Conservation (phyloP, 306 rosid genomes). For the Arachis stenosperma region DNA sequence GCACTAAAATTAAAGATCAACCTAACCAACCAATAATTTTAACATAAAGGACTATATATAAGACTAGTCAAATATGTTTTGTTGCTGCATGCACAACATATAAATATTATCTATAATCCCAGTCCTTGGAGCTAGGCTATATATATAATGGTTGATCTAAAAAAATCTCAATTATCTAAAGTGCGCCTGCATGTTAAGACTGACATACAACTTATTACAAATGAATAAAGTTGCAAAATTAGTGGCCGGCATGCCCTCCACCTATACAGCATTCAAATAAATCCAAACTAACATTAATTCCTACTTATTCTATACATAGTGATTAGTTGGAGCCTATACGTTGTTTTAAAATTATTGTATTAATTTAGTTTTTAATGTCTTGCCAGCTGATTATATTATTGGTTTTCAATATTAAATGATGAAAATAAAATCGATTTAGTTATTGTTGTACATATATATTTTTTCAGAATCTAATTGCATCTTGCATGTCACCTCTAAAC, state of each 20-base stretch:
- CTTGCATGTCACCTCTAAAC: background rate
- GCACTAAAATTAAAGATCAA: background rate
- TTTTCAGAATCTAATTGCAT: background rate
- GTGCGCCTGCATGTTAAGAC: constrained; percentile 15
- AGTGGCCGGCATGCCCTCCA: constrained; percentile 47
- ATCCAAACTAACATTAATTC: constrained; percentile 8
- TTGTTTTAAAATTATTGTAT: constrained; percentile 31
- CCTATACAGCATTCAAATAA: constrained; percentile 30
- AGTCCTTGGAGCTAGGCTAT: background rate
- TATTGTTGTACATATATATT: background rate
- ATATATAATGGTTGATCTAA: background rate
- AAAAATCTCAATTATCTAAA: constrained; percentile 25
- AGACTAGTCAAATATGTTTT: constrained; percentile 32
- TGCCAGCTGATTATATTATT: constrained; percentile 14
- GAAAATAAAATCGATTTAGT: background rate
- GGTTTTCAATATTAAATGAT: background rate
- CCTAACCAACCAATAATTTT: background rate
- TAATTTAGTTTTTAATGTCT: background rate
- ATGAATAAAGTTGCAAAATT: constrained; percentile 31
- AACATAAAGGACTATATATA: constrained; percentile 2
- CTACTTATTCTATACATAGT: background rate
- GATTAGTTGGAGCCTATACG: constrained; percentile 22
- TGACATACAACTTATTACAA: constrained; percentile 20
- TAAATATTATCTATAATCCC: background rate
- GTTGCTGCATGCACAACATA: background rate